Base-by-base conservation (phyloP, 768 basidiomycete genomes). In the Gloeopeniophorella convolvens region DNA sequence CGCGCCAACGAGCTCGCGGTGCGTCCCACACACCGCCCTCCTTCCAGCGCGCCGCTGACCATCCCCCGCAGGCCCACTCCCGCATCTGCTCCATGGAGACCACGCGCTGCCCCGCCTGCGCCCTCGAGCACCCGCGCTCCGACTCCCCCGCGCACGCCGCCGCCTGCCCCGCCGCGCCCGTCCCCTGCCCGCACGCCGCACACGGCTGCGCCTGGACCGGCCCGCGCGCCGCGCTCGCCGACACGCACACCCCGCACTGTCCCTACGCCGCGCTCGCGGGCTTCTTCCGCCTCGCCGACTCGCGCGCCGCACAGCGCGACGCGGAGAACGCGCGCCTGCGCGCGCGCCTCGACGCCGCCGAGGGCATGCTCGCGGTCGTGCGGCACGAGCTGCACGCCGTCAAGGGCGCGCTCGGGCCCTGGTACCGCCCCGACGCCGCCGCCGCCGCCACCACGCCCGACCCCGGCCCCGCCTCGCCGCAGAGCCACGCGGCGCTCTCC, bases 281-380 rank as follows among this genome's bases (percentile, higher is more conserved):
- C 27, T 82, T 83, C 63, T 74, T 85, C 46, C 53, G 70, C 3
- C 51, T 76, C 28, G 69, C 76, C 55, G 59, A 61, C 5, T 35
- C 49, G 4, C 42, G 52, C 12, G 65, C 63, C 33, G 51, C 66
- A 34, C 70, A 68, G 42, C 67, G 89, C 3, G 68, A 70, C 32
- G 72, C 79, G 48, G 85, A 91, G 61, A 91, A 91, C 59, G 66
- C 74, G 15, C 50, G 79, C 8, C 72, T 92, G 15, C 76, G 78
- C 23, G 72, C 75, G 54, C 74, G 75, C 27, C 68, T 87, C 8
- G 75, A 78, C 11, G 70, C 72, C 0, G 65, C 88, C 18, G 86
- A 89, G 60, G 72, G 72, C 13, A 65, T 73, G 2, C 61, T 84
- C 20, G 71, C 74, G 26, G 63, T 64, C 4, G 67, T 80, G 60